Evolutionary conservation across 345 rosid species (phyloP), one percentile per base, ranked within the genome.

Genomic region (Bruguiera parviflora): DNA sequence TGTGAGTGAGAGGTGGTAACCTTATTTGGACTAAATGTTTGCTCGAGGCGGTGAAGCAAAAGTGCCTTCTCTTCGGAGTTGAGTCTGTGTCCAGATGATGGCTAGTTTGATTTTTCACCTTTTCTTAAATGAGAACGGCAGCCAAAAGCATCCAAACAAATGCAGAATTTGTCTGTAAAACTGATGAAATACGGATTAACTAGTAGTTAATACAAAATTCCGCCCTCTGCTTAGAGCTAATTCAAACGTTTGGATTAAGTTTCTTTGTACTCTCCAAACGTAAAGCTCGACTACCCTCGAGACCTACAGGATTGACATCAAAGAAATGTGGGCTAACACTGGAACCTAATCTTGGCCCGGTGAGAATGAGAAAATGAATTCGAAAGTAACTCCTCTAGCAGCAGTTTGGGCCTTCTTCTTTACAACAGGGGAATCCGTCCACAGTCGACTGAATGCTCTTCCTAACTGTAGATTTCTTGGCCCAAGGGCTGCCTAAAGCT

Each of bases 171-270:
- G 19, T 43, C 18, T 43, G 49, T 11, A 43, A 43, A 43, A 43
- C 49, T 13, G 19, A 43, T 43, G 49, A 11, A 13, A 43, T 43
- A 43, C 15, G 49, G 61, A 72, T 71, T 20, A 63, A 77, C 58
- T 71, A 68, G 63, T 22, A 28, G 51, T 70, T 46, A 55, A 74
- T 72, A 80, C 80, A 84, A 80, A 84, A 82, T 76, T 71, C 78
- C 35, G 60, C 57, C 80, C 31, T 68, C 76, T 65, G 57, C 62
- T 65, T 43, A 31, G 63, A 64, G 57, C 72, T 78, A 74, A 76
- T 83, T 78, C 80, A 76, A n/a, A n/a, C n/a, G n/a, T n/a, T n/a
- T n/a, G n/a, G n/a, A n/a, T n/a, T n/a, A n/a, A n/a, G n/a, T n/a
- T n/a, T n/a, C n/a, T n/a, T n/a, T n/a, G n/a, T 77, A 79, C 74